phyloP scores from a whole-genome alignment of 2,329 filamentous ascomycete genomes.

The Colletotrichum melonis region DNA sequence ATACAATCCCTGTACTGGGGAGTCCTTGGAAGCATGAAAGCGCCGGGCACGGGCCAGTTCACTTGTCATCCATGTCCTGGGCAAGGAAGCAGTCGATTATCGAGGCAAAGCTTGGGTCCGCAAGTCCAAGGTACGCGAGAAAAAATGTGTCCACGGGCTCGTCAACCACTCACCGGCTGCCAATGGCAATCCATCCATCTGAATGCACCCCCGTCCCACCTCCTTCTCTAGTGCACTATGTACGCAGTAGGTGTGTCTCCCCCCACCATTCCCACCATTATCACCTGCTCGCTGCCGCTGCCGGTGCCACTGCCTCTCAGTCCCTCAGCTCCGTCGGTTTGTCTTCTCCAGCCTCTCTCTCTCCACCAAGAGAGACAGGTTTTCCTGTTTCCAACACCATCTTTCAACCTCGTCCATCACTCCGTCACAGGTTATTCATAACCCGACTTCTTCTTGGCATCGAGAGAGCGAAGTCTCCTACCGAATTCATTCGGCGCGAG shows the following conservation, averaged over 20 bases:
- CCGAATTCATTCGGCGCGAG: conserved; percentile 10
- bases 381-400: conserved; percentile 23
- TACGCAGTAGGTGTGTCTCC: background rate
- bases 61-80: background rate
- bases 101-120: conserved; percentile 17
- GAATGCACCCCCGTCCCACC: conserved; percentile 4
- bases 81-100: too few relatives aligned
- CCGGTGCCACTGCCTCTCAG: conserved; percentile 9
- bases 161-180: conserved; percentile 20
- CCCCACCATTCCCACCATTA: conserved; percentile 29
- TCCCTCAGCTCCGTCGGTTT: conserved; percentile 3
- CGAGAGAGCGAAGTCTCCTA: background rate
- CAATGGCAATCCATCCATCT: conserved; percentile 20
- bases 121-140: background rate
- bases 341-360: conserved; percentile 27
- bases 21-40: background rate
- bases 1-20: background rate
- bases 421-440: background rate
- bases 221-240: background rate
- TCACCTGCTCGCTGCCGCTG: background rate
- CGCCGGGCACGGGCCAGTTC: conserved; percentile 18
- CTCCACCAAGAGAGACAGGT: conserved; percentile 33
- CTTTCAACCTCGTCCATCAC: conserved; percentile 3
- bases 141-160: conserved; percentile 16
- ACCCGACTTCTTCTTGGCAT: background rate